Evolutionary conservation across 1,284 basidiomycete genomes (phyloP), one percentile per base, ranked within the genome.

Genomic region (Cryptococcus wingfieldii): DNA sequence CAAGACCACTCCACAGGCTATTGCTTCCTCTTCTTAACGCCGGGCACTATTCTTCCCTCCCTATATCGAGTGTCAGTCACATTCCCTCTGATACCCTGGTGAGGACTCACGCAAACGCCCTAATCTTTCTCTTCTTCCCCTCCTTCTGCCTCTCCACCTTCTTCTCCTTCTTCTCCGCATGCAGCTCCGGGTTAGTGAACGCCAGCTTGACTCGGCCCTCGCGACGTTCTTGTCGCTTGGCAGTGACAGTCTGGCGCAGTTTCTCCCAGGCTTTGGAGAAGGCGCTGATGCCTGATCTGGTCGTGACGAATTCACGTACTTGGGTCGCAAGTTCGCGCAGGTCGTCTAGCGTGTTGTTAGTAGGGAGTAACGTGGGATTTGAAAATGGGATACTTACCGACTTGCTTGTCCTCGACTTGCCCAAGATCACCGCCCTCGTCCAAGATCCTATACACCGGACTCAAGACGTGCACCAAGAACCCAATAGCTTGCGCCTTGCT

Each of bases 251-350:
- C 68, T 91, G 86, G 41, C 90, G 83, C 53, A 98, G 87, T 53
- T 82, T 81, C 62, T 86, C 89, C 78, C 96, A 98, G 0, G 83
- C 82, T 18, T 74, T 75, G 3, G 91, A 84, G 76, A 96, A 98
- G 54, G 81, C 83, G 1, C 86, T 87, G 13, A 86, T 84, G 27
- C 93, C 93, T 38, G 96, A 86, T 79, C 90, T 90, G 46, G 78
- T 74, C 69, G 93, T 93, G 0, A 99, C 78, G 16, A 97, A 83
- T 55, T 93, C 90, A 67, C 92, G 88, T 12, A 98, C 79, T 74
- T 99, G 94, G 13, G 83, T 80, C 0, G 90, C 86, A 0, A 93
- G 81, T 4, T 82, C 84, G 72, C 90, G 90, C 38, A 98, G 79
- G 50, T 92, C 90, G 38, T 88, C 94, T 93, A 56, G 38, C 14